A percentile compares a stretch with the other conserved stretches of the same genome.
Evolutionary conservation across 2,329 filamentous ascomycete genomes (phyloP).

Genomic region (Cladophialophora psammophila): DNA sequence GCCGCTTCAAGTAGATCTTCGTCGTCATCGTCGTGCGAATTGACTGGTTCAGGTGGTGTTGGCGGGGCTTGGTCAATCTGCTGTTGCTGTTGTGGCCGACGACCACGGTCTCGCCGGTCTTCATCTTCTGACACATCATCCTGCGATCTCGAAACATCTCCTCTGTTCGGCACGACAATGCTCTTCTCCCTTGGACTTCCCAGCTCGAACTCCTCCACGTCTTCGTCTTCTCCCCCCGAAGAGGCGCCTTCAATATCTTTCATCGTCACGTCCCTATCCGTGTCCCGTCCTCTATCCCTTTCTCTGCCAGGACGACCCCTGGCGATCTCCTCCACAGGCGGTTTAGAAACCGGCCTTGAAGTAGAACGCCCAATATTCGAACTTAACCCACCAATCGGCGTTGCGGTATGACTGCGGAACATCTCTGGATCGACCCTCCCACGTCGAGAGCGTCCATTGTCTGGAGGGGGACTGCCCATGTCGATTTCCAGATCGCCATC

Average conservation of each 20-base stretch:
- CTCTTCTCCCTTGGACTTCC: constrained; percentile 32
- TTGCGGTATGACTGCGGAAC: constrained; percentile 37
- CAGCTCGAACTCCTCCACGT: constrained; percentile 53
- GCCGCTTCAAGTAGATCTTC: constrained; percentile 63
- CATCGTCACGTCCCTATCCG: constrained; percentile 40
- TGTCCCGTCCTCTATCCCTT: constrained; percentile 29
- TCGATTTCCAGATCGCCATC: constrained; percentile 55
- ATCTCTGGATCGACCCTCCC: constrained; percentile 34
- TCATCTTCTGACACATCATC: constrained; percentile 21
- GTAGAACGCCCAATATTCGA: constrained; percentile 14
- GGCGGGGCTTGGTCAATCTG: constrained; percentile 28
- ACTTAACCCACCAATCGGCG: constrained; percentile 27
- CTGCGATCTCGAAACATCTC: constrained; percentile 25
- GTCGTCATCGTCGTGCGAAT: constrained; percentile 44
- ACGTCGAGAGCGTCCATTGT: constrained; percentile 38
- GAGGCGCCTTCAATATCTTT: constrained; percentile 49
- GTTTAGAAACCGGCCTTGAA: constrained; percentile 6
- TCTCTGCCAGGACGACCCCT: constrained; percentile 11
- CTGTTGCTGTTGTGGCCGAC: constrained; percentile 8
- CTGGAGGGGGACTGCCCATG: constrained; percentile 55
- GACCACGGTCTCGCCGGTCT: background rate
- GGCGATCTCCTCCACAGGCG: constrained; percentile 1
- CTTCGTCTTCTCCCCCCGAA: constrained; percentile 49
- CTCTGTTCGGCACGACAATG: constrained; percentile 14
- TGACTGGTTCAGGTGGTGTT: constrained; percentile 31